phyloP scores from a whole-genome alignment of 2,329 filamentous ascomycete genomes.

The Hypoxylon sp. region DNA sequence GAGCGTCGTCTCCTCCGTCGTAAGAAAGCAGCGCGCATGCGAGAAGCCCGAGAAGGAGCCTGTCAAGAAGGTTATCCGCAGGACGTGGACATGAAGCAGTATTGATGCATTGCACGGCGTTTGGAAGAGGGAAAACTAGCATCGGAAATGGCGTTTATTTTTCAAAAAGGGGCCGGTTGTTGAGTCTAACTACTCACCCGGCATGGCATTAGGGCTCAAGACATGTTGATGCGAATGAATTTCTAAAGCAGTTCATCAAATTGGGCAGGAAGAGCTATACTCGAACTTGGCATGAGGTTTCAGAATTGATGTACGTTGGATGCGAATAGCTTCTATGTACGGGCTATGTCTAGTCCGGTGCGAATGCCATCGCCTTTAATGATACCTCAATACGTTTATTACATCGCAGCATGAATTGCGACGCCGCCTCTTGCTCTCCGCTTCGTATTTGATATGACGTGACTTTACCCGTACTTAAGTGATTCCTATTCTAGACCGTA shows the following conservation, averaged over 20 bases:
- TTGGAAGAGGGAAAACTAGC: slow-evolving; percentile 19
- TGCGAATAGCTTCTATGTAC: neutral
- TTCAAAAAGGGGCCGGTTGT: neutral
- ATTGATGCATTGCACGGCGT: slow-evolving; percentile 33
- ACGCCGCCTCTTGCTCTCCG: neutral
- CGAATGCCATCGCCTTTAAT: neutral
- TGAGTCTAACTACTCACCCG: neutral
- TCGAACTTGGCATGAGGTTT: neutral
- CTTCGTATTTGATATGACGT: neutral
- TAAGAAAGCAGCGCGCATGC: neutral
- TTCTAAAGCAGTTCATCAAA: neutral
- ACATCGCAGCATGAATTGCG: neutral
- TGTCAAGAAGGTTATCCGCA: neutral
- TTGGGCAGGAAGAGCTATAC: neutral
- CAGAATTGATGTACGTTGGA: neutral
- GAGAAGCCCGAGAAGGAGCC: neutral
- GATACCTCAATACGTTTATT: slow-evolving; percentile 1
- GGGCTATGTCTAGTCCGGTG: neutral
- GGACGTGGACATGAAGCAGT: neutral
- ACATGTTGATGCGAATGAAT: neutral
- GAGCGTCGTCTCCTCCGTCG: neutral
- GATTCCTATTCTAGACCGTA: neutral
- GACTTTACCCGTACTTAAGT: neutral
- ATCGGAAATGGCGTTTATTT: slow-evolving; percentile 21
- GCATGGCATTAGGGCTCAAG: neutral